A percentile compares a stretch with the other conserved stretches of the same genome.
Evolutionary conservation across 305 asterid genomes (phyloP).

Genomic region (Fraxinus velutina): DNA sequence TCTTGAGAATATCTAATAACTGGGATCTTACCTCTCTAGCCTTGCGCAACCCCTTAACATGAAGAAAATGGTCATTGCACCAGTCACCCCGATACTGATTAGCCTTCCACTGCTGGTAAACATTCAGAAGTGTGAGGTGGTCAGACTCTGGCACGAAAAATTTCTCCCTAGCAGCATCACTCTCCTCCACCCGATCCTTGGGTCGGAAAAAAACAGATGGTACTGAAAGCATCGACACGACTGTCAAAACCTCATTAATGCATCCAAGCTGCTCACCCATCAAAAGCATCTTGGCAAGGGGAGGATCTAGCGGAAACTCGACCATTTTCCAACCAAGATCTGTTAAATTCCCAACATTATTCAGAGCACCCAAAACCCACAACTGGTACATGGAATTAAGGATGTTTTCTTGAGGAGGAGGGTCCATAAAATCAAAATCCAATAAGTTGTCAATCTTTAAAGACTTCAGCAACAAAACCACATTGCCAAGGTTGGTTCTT

Average conservation of each 20-base stretch:
- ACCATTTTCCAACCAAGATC: conserved; percentile 96
- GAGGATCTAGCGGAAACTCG: conserved; percentile 95
- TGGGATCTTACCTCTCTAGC: conserved; percentile 97
- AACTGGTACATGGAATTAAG: conserved; percentile 93
- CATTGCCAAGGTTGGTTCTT: conserved; percentile 90
- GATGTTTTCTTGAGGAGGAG: conserved; percentile 95
- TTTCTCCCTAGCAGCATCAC: conserved; percentile 92
- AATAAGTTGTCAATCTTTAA: conserved; percentile 73
- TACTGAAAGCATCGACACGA: conserved; percentile 95
- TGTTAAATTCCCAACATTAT: conserved; percentile 80
- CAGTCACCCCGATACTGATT: conserved; percentile 86
- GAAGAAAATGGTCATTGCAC: conserved; percentile 93
- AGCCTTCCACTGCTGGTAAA: conserved; percentile 92
- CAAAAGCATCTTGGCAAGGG: conserved; percentile 90
- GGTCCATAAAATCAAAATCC: conserved; percentile 96
- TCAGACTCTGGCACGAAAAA: conserved; percentile 94
- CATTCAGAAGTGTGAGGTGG: conserved; percentile 87
- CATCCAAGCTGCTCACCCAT: conserved; percentile 80
- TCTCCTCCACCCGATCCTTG: conserved; percentile 93
- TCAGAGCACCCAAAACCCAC: conserved; percentile 93
- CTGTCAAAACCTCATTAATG: conserved; percentile 80
- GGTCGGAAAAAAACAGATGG: conserved; percentile 93
- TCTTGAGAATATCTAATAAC: conserved; percentile 70
- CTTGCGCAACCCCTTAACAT: conserved; percentile 80
- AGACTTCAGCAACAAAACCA: conserved; percentile 83